These are phyloP conservation scores for Colletotrichum karsti DNA, from an alignment of 2,329 filamentous ascomycete genomes.

Conservation along the genomic window DNA sequence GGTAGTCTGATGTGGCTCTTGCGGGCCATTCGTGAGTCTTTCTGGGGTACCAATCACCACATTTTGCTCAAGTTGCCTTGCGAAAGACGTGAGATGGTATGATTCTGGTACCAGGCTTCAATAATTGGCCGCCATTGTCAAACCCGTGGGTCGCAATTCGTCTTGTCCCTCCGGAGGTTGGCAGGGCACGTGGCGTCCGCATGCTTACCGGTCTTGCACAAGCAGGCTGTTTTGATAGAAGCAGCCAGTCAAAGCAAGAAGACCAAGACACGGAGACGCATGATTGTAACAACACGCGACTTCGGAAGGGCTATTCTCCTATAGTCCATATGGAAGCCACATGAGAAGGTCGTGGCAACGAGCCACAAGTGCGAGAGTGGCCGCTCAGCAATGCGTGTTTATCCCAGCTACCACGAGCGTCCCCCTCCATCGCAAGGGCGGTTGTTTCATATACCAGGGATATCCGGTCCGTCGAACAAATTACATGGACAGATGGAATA, in stretches of 20 bases:
- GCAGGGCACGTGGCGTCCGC: constrained; percentile 25
- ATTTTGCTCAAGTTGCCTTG: constrained; percentile 13
- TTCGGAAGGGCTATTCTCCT: background rate
- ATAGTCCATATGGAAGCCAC: constrained; percentile 6
- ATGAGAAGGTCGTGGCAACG: constrained; percentile 12
- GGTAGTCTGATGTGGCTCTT: background rate
- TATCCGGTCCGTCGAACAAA: background rate
- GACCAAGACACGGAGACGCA: constrained; percentile 6
- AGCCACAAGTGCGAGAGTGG: background rate
- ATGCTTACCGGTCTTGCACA: constrained; percentile 8
- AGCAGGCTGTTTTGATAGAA: background rate
- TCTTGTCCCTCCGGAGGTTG: background rate
- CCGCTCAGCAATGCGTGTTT: background rate
- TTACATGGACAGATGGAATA: background rate
- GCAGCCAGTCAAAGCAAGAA: background rate
- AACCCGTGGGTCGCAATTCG: constrained; percentile 17
- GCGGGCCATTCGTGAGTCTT: background rate
- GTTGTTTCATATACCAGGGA: background rate
- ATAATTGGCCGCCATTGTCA: constrained; percentile 36
- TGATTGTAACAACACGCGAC: constrained; percentile 14
- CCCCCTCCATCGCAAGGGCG: background rate
- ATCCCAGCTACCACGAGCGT: constrained; percentile 12
- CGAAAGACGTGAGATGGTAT: constrained; percentile 5
- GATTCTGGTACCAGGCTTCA: constrained; percentile 19
- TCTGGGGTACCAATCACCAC: constrained; percentile 7